Base-by-base conservation (phyloP, 306 rosid genomes). In the Boehmeria nivea region DNA sequence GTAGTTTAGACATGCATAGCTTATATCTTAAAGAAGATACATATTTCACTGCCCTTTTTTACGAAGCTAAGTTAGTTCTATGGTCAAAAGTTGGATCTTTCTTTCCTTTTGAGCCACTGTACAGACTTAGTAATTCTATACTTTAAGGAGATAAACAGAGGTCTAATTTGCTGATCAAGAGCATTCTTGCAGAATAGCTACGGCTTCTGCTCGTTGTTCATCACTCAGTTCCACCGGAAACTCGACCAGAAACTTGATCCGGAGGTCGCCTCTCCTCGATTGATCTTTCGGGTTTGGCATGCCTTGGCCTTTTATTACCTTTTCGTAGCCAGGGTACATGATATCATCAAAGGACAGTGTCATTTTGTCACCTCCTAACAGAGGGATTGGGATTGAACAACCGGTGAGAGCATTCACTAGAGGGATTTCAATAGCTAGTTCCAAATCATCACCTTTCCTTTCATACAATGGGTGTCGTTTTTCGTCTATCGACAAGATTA, bases 361-460 rank as follows among this genome's bases (percentile, higher is more conserved):
- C 93, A 84, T 75, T 6, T 61, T 65, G 13, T 84, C 82, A 12
- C 96, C 96, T 64, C 94, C 95, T 48, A 91, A 38, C 11, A 87
- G 53, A 61, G 95, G 99, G 61, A 87, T 70, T 54, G 85, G 44
- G 44, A 87, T 66, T 49, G 89, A 74, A 72, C 93, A 87, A 37
- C 95, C 95, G 6, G 93, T 78, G 57, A 91, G 87, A 16, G 96
- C 96, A 18, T 71, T 73, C 27, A 72, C 79, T 6, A 91, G 72
- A 57, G 95, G 85, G 59, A 91, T 78, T 76, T 78, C 78, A 69
- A 87, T 51, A 18, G 73, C 74, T 16, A 84, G 39, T 67, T 91
- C 93, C 82, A 91, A 76, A 60, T 91, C 70, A 50, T 66, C 81
- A 2, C 89, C 94, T 11, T 79, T 80, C 54, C 93, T 83, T 4